Base-by-base conservation (phyloP, 1,284 basidiomycete species). In the Leccinum laetum region DNA sequence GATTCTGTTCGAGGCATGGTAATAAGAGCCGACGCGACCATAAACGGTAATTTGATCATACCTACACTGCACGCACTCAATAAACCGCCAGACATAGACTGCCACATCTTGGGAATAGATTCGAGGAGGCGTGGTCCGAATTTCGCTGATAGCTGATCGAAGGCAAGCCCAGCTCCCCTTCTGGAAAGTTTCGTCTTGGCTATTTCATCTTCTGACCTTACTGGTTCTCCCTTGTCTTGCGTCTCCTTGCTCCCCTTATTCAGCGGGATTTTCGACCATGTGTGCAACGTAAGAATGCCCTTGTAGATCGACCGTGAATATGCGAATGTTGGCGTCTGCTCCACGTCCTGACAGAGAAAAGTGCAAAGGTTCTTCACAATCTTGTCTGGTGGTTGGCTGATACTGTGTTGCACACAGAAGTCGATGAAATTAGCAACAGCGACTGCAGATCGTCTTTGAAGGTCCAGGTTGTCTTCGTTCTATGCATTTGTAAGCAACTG, bases 331-430 rank as follows among this genome's bases (percentile, higher is more conserved):
- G 97, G 96, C 0, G 96, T 98, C 64, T 92, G 86, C 32, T 92
- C 88, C 13, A 87, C 84, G 76, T 99, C 98, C 74, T 95, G 93
- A 78, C 97, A 99, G 5, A 99, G 82, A 79, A 99, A 99, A 0
- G 95, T 96, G 79, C 95, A 97, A 5, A 99, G 86, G 75, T 99
- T 99, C 81, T 96, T 96, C 71, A 99, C 89, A 63, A 99, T 96
- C 82, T 99, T 99, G 73, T 96, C 94, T 0, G 85, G 92, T 71
- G 82, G 84, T 77, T 88, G 84, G 69, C 83, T 71, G 72, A 89
- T 79, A 72, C 88, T 78, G 81, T 90, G 84, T 55, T 84, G 79
- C 3, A 89, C 86, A 77, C 96, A 98, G 73, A 94, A 93, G 59
- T 91, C 88, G 66, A 99, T 87, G 77, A 99, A 94, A 4, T 89